phyloP scores from a whole-genome alignment of 1,284 basidiomycete species.

The Leccinum angustisporum region DNA sequence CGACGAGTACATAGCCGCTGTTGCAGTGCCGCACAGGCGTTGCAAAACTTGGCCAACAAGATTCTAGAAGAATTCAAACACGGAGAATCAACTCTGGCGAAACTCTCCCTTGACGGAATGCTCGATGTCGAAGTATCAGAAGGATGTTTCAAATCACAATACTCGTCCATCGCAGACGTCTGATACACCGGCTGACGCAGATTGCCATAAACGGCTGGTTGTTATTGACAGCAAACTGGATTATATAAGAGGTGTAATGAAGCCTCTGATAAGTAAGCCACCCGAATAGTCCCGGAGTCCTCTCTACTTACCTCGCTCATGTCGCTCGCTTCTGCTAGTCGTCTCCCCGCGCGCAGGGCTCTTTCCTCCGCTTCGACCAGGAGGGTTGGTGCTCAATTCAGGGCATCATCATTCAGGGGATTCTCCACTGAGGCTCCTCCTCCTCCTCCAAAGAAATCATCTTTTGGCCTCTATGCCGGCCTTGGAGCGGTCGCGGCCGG shows the following conservation, averaged over 20 bases:
- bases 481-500: constrained; percentile 52
- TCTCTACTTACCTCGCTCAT: constrained; percentile 34
- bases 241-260: constrained; percentile 23
- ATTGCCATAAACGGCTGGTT: constrained; percentile 1
- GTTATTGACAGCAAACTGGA: constrained; percentile 3
- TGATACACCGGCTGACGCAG: not conserved
- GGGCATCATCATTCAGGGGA: constrained; percentile 45
- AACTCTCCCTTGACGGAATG: not conserved
- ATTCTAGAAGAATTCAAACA: not conserved
- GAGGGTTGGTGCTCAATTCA: constrained; percentile 26
- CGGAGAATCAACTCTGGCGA: not conserved
- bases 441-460: constrained; percentile 45
- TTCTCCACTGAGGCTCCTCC: constrained; percentile 54
- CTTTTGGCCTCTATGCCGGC: constrained; percentile 54
- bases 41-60: not conserved
- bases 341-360: constrained; percentile 46
- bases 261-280: constrained; percentile 13
- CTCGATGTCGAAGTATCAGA: not conserved
- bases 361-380: constrained; percentile 37
- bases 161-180: constrained; percentile 26
- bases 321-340: constrained; percentile 48
- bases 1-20: not conserved
- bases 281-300: constrained; percentile 9
- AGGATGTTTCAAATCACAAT: not conserved
- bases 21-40: not conserved